Percentiles rank a stretch among this genome's conserved stretches.
Evolutionary conservation across 768 basidiomycete genomes (phyloP).

Genomic region (Grammothele lineata): DNA sequence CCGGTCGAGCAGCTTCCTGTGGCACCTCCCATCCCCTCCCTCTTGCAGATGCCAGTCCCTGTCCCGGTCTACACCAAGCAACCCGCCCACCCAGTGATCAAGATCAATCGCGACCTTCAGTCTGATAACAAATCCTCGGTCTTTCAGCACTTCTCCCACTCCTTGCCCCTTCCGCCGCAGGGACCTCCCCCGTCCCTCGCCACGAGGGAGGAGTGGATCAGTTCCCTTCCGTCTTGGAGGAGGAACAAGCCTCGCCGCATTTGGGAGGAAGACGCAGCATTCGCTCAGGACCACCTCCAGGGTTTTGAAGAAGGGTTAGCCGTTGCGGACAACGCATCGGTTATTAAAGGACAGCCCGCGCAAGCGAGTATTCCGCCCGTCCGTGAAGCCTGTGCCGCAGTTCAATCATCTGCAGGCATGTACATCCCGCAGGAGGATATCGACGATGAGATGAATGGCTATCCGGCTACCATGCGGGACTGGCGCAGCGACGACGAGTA

Average conservation of each 20-base stretch:
- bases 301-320: constrained; percentile 74
- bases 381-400: constrained; percentile 7
- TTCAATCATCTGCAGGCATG: constrained; percentile 3
- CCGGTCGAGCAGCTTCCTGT: constrained; percentile 40
- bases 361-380: constrained; percentile 83
- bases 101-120: constrained; percentile 46
- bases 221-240: constrained; percentile 67
- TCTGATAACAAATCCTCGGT: constrained; percentile 35
- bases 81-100: constrained; percentile 62
- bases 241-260: constrained; percentile 62
- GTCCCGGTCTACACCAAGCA: constrained; percentile 60
- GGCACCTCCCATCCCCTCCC: constrained; percentile 34
- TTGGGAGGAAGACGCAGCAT: constrained; percentile 52
- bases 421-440: constrained; percentile 29
- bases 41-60: constrained; percentile 81
- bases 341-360: constrained; percentile 84
- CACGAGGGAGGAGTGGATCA: constrained; percentile 70
- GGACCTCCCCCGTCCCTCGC: constrained; percentile 63
- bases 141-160: constrained; percentile 50
- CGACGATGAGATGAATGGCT: constrained; percentile 44
- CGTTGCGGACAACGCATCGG: constrained; percentile 69
- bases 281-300: constrained; percentile 35
- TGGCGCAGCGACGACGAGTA: constrained; percentile 35
- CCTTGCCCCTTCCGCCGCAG: constrained; percentile 55
- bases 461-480: constrained; percentile 27